These are phyloP conservation scores for Fusarium abutilonis DNA, from an alignment of 2,329 filamentous ascomycete genomes.

Conservation along the genomic window DNA sequence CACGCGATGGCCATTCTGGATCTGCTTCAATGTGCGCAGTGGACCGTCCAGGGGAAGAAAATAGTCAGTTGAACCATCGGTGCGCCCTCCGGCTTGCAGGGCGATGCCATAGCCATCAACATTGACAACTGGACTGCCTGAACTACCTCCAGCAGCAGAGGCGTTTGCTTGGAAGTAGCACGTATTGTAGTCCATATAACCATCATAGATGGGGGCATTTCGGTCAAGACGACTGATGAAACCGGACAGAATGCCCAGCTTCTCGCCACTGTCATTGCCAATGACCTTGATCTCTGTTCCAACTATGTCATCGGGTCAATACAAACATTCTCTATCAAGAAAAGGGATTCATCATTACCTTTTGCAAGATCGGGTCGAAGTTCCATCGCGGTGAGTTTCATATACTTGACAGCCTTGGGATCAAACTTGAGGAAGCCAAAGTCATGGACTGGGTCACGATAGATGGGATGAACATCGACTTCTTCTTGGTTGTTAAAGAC, in stretches of 20 bases:
- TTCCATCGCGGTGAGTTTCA: constrained; percentile 70
- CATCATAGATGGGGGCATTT: constrained; percentile 97
- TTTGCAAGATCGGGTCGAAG: constrained; percentile 27
- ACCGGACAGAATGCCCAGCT: constrained; percentile 67
- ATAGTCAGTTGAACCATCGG: constrained; percentile 96
- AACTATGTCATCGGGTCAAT: neutral
- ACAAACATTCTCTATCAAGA: rapidly evolving
- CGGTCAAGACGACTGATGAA: constrained; percentile 95
- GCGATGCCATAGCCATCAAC: constrained; percentile 83
- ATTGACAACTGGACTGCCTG: constrained; percentile 95
- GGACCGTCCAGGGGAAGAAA: constrained; percentile 94
- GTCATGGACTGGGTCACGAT: constrained; percentile 97
- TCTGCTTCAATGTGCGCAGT: constrained; percentile 82
- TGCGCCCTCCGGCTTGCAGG: constrained; percentile 90
- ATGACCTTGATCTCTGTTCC: constrained; percentile 34
- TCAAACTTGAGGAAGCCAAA: constrained; percentile 97
- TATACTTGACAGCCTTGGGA: constrained; percentile 94
- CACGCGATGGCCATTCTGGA: constrained; percentile 79
- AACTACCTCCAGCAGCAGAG: constrained; percentile 94
- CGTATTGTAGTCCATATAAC: constrained; percentile 96
- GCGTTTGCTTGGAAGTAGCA: constrained; percentile 98
- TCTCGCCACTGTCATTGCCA: constrained; percentile 30
- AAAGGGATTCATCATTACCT: neutral
- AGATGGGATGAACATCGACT: constrained; percentile 94
- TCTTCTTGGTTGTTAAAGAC: constrained; percentile 99